Evolutionary conservation across 2,329 filamentous ascomycete species (phyloP).

Genomic region (Clonostachys byssicola): DNA sequence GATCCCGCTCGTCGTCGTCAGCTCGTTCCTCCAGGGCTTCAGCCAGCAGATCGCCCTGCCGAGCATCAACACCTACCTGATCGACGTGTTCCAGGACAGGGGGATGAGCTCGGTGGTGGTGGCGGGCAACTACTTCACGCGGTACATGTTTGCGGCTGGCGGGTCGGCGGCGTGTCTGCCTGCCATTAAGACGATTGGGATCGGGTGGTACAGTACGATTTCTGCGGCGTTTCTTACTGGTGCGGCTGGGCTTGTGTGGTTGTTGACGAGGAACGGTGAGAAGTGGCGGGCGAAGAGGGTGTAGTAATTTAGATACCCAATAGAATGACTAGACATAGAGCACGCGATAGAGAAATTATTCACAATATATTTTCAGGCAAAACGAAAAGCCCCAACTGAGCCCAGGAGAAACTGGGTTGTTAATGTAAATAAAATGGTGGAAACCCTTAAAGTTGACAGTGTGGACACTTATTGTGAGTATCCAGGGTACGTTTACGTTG

Average conservation of each 20-base stretch:
- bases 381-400: no score
- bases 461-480: conserved; percentile 64
- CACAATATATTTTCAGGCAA: no score
- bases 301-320: no score
- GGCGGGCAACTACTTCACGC: conserved; percentile 70
- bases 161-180: conserved; percentile 67
- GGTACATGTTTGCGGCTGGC: conserved; percentile 67
- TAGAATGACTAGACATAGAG: no score
- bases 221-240: conserved; percentile 9
- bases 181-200: conserved; percentile 63
- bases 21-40: conserved; percentile 68
- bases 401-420: conserved; percentile 56
- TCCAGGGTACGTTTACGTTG: conserved; percentile 30
- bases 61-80: conserved; percentile 65
- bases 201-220: conserved; percentile 71
- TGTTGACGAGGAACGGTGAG: conserved; percentile 8
- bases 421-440: conserved; percentile 61
- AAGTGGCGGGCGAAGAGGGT: conserved; percentile 4
- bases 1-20: conserved; percentile 55
- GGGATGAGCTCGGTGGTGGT: conserved; percentile 62
- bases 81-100: conserved; percentile 63
- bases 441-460: conserved; percentile 60
- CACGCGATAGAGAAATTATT: no score
- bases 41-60: conserved; percentile 70
- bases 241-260: conserved; percentile 7